These are phyloP conservation scores for Cicer judaicum DNA, from an alignment of 306 rosid genomes.

Conservation along the genomic window DNA sequence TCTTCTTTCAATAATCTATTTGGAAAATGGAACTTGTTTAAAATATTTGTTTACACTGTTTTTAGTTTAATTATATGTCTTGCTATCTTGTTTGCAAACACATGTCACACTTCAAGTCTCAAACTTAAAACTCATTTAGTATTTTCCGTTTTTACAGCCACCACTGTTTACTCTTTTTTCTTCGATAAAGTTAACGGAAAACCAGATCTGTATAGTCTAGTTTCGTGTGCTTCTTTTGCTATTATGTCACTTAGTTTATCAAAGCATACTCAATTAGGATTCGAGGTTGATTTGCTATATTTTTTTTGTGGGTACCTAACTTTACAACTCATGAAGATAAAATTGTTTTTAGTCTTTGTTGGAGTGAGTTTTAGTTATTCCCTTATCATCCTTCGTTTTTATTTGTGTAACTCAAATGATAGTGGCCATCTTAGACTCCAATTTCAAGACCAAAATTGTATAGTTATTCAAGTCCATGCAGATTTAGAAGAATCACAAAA, in stretches of 20 bases:
- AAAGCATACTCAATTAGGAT: constrained; percentile 4
- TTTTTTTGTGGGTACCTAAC: constrained; percentile 30
- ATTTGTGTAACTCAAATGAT: not conserved
- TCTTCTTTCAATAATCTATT: constrained; percentile 17
- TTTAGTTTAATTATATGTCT: constrained; percentile 1
- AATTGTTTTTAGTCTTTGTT: not conserved
- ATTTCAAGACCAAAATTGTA: not conserved
- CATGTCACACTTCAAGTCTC: not conserved
- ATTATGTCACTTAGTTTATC: constrained; percentile 33
- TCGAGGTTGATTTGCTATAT: constrained; percentile 20
- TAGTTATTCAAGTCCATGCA: not conserved
- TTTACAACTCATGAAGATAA: constrained; percentile 36
- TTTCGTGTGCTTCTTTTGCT: constrained; percentile 30
- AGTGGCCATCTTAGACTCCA: not conserved
- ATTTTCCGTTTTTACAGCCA: not conserved
- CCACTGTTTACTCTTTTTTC: not conserved
- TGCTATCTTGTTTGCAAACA: not conserved
- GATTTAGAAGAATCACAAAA: not conserved
- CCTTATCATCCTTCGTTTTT: constrained; percentile 3
- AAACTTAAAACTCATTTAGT: not conserved
- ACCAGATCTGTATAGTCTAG: constrained; percentile 30
- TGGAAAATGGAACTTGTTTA: not conserved
- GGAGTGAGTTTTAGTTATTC: constrained; percentile 23
- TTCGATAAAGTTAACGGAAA: not conserved
- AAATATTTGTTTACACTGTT: not conserved